Evolutionary conservation across 345 rosid genomes (phyloP).

Genomic region (Balakata baccata): DNA sequence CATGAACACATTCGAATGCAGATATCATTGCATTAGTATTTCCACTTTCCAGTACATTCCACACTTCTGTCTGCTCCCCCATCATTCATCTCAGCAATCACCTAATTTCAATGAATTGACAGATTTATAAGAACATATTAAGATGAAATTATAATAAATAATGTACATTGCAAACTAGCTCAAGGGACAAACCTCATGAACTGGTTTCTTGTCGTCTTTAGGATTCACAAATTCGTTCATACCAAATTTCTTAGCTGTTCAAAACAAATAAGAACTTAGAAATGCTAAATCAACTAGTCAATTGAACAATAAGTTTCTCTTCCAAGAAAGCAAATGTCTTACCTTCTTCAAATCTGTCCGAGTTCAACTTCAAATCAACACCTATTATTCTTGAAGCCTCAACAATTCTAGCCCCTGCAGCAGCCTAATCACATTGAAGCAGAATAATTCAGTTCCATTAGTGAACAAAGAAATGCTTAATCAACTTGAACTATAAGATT

Average conservation of each 20-base stretch:
- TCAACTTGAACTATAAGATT: not conserved
- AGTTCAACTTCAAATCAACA: conserved; percentile 39
- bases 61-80: conserved; percentile 51
- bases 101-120: conserved; percentile 13
- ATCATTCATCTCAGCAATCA: conserved; percentile 44
- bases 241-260: too few species aligned
- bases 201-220: conserved; percentile 23
- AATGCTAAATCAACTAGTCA: too few species aligned
- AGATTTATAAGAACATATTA: not conserved
- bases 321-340: not conserved
- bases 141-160: too few species aligned
- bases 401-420: conserved; percentile 39
- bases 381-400: conserved; percentile 42
- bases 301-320: too few species aligned
- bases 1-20: conserved; percentile 47
- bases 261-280: too few species aligned
- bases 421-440: conserved; percentile 21
- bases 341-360: conserved; percentile 35
- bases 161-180: not conserved
- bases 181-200: conserved; percentile 19
- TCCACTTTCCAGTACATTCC: conserved; percentile 46
- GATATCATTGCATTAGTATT: conserved; percentile 41
- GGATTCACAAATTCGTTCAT: conserved; percentile 25
- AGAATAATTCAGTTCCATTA: too few species aligned
- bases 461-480: not conserved